Base-by-base conservation (phyloP, 2,329 filamentous ascomycete genomes). In the Clarireedia sp. region DNA sequence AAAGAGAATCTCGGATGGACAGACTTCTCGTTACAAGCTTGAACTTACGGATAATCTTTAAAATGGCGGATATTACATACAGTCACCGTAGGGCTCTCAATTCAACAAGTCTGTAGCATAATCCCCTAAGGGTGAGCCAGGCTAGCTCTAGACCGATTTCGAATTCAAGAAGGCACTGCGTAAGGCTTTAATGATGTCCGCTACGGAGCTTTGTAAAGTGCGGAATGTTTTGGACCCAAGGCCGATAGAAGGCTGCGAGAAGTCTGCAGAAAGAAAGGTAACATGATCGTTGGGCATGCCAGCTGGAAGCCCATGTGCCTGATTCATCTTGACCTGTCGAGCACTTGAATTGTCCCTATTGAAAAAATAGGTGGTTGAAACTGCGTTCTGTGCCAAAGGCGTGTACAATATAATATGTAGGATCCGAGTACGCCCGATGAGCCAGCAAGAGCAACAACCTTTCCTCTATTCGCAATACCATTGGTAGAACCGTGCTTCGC, bases 181-280 rank as follows among this genome's bases (percentile, higher is more conserved):
- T 5, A 23, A 23, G 23, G 5, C 23, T 23, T 24, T 2, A 33
- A 63, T 61, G 2, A 63, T 59, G 4, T 54, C 10, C 21, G 58
- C 59, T n/a, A 29, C 46, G 6, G 40, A 36, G 60, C 68, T 41
- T 16, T 44, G 17, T 6, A 64, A n/a, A 1, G 29, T 37, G 1
- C 45, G 9, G 51, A 56, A 62, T 3, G 21, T 19, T n/a, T 41
- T 14, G 8, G 26, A 2, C 1, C 1, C 57, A 0, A 86, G 70
- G 0, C 80, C 81, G 0, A 85, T 71, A 6, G 70, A 64, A 0
- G 72, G 65, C 14, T 74, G 69, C 0, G 74, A 71, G 10, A 76
- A 70, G 58, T 83, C 76, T 2, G 72, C 74, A 23, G 74, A 70
- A 3, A 78, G 62, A 43, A 82, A 79, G 41, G 75, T 71, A 6